Base-by-base conservation (phyloP, 495 filamentous ascomycete species). In the Annulohypoxylon bovei region DNA sequence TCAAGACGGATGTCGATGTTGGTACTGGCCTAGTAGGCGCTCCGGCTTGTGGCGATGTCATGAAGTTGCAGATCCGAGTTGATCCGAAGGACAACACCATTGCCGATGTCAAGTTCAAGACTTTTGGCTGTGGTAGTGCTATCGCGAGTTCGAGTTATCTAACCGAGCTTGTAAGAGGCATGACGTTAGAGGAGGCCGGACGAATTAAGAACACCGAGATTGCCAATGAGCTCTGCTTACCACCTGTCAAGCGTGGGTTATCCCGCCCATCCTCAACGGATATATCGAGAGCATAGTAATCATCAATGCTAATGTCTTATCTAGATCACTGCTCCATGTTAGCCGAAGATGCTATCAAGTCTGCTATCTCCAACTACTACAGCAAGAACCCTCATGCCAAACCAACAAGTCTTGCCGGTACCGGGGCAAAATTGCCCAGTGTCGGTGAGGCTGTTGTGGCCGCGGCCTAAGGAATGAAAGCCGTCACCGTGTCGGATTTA, bases 331-430 rank as follows among this genome's bases (percentile, higher is more conserved):
- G 96, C 87, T 98, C 94, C 63, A 97, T 99, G 92, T 89, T 99
- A 64, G 96, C 96, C 25, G 96, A 99, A 83, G 95, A 99, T 78
- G 96, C 96, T 65, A 98, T 99, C 88, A 98, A 98, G 82, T 95
- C 93, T n/a, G 96, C 96, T 63, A 98, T 98, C 79, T 91, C 89
- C 58, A 95, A 99, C 80, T 98, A 98, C 85, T 94, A 97, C 85
- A 93, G 89, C 77, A 98, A 98, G 88, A 95, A 93, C 86, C 92
- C 93, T 62, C 87, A 90, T 37, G 88, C 88, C n/a, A 84, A 85
- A 65, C 62, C 82, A 12, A 94, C 93, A 6, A 86, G 93, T 74
- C 87, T 97, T 0, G 88, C 88, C 39, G 93, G 92, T 61, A 93
- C 91, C 6, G 84, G 80, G 32, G 85, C 86, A 3, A 78, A 86